Evolutionary conservation across 192 early-diverging fungal species (phyloP).

Genomic region (Backusella parvicylindrica): DNA sequence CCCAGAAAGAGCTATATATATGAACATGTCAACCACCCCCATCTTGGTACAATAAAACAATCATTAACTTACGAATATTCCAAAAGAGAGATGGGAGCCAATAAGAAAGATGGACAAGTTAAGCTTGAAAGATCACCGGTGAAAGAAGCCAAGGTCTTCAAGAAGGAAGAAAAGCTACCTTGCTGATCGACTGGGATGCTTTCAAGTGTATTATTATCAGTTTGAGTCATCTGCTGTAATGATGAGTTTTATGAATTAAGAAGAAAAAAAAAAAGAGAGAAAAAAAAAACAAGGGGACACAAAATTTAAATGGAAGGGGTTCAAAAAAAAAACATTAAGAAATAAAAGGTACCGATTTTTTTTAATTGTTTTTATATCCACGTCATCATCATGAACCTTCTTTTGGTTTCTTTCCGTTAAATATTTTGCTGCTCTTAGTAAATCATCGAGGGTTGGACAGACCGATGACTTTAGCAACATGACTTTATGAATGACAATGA

Average conservation of each 20-base stretch:
- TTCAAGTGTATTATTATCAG: constrained; percentile 25
- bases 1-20: constrained; percentile 40
- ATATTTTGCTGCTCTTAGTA: not conserved
- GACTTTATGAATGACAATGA: not conserved
- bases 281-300: not conserved
- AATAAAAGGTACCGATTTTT: not conserved
- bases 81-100: constrained; percentile 73
- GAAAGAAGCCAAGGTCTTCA: constrained; percentile 71
- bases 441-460: not conserved
- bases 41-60: not conserved
- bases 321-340: not conserved
- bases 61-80: constrained; percentile 62
- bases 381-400: not conserved
- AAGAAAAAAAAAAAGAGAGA: not conserved
- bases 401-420: not conserved
- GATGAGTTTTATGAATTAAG: not conserved
- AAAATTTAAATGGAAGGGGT: not conserved
- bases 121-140: constrained; percentile 79
- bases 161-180: constrained; percentile 61
- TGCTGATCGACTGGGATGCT: constrained; percentile 59
- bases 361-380: not conserved
- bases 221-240: not conserved
- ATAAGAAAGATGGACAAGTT: constrained; percentile 76
- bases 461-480: not conserved
- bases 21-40: not conserved